Evolutionary conservation across 2,329 filamentous ascomycete species (phyloP), one percentile per base, ranked within the genome.

Genomic region (Remersonia thermophila): DNA sequence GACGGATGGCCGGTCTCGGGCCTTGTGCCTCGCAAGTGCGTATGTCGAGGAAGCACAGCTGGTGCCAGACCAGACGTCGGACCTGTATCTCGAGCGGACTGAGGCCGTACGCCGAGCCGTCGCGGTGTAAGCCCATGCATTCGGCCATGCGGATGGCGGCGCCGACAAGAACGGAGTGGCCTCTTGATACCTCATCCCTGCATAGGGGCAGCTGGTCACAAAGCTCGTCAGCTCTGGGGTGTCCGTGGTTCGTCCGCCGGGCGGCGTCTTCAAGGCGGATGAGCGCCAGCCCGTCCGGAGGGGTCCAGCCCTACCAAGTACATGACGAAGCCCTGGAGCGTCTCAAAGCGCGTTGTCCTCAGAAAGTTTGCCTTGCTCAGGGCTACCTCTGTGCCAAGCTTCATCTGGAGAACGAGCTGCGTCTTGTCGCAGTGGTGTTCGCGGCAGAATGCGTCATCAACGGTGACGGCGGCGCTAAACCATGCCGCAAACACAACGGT

Each of bases 31-130:
- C 81, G 49, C 75, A 82, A 1, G 80, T 84, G 27, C 80, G 67
- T 38, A 84, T 70, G 51, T 86, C 82, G 7, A 87, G 64, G 52
- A 83, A 83, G 55, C 79, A 84, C 14, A 87, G 65, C 48, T 86
- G 80, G 51, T 84, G 77, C 82, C 81, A 86, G 25, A 85, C 65
- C 27, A 85, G 59, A 4, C 81, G 72, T 10, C 81, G 72, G 3
- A 84, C 65, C 36, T 86, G 80, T 0, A 74, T 77, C 47, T 86
- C 80, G 3, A 84, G 59, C 0, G 80, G 69, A 3, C 67, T 71
- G 38, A 80, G 66, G 1, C 71, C 73, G 48, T 82, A 84, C 8
- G 69, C 65, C 30, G 73, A 69, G 12, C 78, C 78, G 45, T 86
- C 81, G 7, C 78, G 69, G 51, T 86, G 78, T 13, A 86, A 59